Conservation (phyloP, 352 stramenopile genomes). For the Globisporangium megalacanthum region DNA sequence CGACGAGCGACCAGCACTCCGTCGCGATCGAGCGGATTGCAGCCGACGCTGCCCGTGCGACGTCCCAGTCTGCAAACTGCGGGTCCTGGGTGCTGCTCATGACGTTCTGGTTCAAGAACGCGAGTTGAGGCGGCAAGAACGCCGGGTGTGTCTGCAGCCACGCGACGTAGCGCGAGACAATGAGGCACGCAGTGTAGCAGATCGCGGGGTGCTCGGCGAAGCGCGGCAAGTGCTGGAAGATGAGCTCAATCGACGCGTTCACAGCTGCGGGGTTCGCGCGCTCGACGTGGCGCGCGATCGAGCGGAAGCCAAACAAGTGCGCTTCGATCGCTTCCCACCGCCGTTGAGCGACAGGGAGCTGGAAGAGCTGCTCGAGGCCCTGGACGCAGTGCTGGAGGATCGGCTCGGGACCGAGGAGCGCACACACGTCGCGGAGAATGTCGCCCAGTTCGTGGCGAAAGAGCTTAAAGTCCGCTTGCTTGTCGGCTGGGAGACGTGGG, state of each 20-base stretch:
- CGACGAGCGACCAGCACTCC: conserved; percentile 71
- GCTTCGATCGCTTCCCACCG: conserved; percentile 78
- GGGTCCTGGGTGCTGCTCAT: conserved; percentile 42
- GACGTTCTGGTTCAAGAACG: conserved; percentile 71
- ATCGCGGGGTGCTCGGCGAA: conserved; percentile 75
- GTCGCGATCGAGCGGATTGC: conserved; percentile 68
- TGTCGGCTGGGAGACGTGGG: conserved; percentile 49
- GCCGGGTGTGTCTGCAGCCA: conserved; percentile 54
- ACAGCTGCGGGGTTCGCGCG: conserved; percentile 15
- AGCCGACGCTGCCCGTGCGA: conserved; percentile 60
- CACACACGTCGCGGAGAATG: conserved; percentile 74
- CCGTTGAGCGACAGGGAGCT: conserved; percentile 31
- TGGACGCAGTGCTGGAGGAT: conserved; percentile 77
- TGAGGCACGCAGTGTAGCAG: conserved; percentile 81
- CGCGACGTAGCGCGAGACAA: conserved; percentile 75
- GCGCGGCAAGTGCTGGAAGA: conserved; percentile 74
- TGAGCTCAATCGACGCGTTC: conserved; percentile 48
- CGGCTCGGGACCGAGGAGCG: conserved; percentile 60
- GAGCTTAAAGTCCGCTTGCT: conserved; percentile 76
- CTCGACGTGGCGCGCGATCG: conserved; percentile 80
- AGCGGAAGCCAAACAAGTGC: conserved; percentile 80
- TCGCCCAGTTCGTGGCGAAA: conserved; percentile 79
- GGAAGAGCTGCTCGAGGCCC: conserved; percentile 63
- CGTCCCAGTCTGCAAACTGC: conserved; percentile 63
- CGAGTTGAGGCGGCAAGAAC: conserved; percentile 47